These are phyloP conservation scores for Parathielavia appendiculata DNA, from an alignment of 495 filamentous ascomycete genomes.

Conservation along the genomic window DNA sequence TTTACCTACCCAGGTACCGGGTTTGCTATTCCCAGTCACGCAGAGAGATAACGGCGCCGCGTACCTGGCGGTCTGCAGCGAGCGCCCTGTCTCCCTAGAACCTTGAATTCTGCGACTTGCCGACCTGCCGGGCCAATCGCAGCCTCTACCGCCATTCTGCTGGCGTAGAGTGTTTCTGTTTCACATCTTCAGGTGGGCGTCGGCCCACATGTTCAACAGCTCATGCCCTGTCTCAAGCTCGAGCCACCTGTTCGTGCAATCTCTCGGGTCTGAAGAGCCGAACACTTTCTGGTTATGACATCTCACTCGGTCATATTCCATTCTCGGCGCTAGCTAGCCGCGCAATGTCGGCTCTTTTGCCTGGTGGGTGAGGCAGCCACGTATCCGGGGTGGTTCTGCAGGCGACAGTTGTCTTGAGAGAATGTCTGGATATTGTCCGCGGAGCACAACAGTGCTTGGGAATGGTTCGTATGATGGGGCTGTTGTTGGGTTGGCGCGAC, in stretches of 20 bases:
- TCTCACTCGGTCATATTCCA: conserved; percentile 18
- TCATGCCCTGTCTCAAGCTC: conserved; percentile 27
- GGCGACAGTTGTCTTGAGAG: not conserved
- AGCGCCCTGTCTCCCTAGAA: not conserved
- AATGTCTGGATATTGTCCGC: not conserved
- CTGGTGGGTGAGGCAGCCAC: not conserved
- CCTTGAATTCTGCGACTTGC: conserved; percentile 3
- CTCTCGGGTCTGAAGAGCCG: not conserved
- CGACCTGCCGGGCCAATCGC: conserved; percentile 14
- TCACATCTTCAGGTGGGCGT: not conserved
- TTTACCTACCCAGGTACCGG: not conserved
- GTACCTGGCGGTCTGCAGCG: conserved; percentile 6
- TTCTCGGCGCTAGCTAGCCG: not conserved
- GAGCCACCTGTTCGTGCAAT: conserved; percentile 41
- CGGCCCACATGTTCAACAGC: conserved; percentile 6
- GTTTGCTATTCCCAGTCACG: not conserved
- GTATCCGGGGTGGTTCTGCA: not conserved
- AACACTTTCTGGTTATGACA: conserved; percentile 6
- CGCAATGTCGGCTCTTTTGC: not conserved
- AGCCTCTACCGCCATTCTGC: conserved; percentile 11
- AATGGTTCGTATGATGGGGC: conserved; percentile 1
- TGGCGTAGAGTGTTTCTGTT: conserved; percentile 10
- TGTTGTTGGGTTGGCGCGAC: conserved; percentile 2
- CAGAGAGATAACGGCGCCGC: not conserved
- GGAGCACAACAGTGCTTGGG: not conserved